Base-by-base conservation (phyloP, 2,329 filamentous ascomycete genomes). In the Diaporthe velutina region DNA sequence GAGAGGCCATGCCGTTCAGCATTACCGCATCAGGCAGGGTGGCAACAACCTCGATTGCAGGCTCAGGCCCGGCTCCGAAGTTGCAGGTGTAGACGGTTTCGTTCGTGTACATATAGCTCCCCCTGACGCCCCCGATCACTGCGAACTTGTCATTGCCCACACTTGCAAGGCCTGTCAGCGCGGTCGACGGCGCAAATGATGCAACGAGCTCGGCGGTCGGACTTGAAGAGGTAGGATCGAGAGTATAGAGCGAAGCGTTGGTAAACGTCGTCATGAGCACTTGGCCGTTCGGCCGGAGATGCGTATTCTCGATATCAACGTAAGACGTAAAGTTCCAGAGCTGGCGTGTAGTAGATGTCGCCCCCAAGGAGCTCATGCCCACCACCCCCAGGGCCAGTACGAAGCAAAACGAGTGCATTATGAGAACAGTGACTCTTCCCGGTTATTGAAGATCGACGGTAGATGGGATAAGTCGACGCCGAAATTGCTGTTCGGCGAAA, bases 61-160 rank as follows among this genome's bases (percentile, higher is more conserved):
- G 48, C 45, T 60, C 73, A n/a, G 67, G 40, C 7, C 67, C 57
- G 33, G n/a, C 25, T 15, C 73, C 76, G 50, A 75, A 77, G 42
- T 77, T 74, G 25, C 75, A 68, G 8, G 75, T 76, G 71, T 71
- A 77, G 71, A 77, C 72, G 17, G 75, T 77, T 54, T 77, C 75
- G 38, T 77, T 68, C 40, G 71, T 71, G 40, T 77, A 77, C 35
- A 55, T 71, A 61, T 73, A 77, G 55, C 67, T 70, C 25, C 74
- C 75, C 13, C 74, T 38, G 25, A 77, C 60, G 25, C 75, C 74
- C 25, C 75, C 73, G 2, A 40, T 54, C 17, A 74, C 50, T 2
- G 73, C 73, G 48, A 71, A 74, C 58, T 58, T 74, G 73, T 74
- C 73, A 15, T 71, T 58, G 25, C 50, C 73, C 17, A 74, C 67